These are phyloP conservation scores for Neoboletus magnificus DNA, from an alignment of 768 basidiomycete species.

Conservation along the genomic window DNA sequence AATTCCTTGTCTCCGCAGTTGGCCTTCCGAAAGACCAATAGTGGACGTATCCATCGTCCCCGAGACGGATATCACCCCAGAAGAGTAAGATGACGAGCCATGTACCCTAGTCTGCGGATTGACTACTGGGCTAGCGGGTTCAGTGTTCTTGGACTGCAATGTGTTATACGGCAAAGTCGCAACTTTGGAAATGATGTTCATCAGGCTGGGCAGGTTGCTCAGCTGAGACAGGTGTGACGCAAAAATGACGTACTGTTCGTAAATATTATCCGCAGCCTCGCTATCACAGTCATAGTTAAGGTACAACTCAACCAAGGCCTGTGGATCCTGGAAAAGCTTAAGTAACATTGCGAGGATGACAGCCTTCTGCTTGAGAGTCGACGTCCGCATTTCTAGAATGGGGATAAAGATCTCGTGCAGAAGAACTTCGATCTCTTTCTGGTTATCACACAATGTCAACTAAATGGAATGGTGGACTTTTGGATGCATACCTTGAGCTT, in stretches of 20 bases:
- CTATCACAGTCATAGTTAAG: constrained; percentile 99
- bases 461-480: neutral
- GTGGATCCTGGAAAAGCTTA: constrained; percentile 90
- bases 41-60: constrained; percentile 65
- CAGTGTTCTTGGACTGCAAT: constrained; percentile 47
- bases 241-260: constrained; percentile 69
- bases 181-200: constrained; percentile 95
- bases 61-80: constrained; percentile 61
- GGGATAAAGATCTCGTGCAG: constrained; percentile 98
- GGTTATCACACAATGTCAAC: constrained; percentile 13
- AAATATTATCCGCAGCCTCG: constrained; percentile 92
- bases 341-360: constrained; percentile 86
- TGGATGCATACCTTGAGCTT: constrained; percentile 76
- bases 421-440: constrained; percentile 99
- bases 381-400: constrained; percentile 96
- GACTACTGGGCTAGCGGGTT: constrained; percentile 60
- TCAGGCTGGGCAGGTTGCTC: constrained; percentile 49
- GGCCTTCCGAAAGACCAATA: constrained; percentile 74
- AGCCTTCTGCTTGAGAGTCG: constrained; percentile 92
- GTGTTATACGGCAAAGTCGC: constrained; percentile 55
- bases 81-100: constrained; percentile 48
- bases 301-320: constrained; percentile 96
- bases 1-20: constrained; percentile 87
- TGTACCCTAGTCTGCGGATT: constrained; percentile 42
- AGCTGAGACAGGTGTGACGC: constrained; percentile 1